Evolutionary conservation across 129 eudicot species (phyloP).

Genomic region (Artemisia tridentata): DNA sequence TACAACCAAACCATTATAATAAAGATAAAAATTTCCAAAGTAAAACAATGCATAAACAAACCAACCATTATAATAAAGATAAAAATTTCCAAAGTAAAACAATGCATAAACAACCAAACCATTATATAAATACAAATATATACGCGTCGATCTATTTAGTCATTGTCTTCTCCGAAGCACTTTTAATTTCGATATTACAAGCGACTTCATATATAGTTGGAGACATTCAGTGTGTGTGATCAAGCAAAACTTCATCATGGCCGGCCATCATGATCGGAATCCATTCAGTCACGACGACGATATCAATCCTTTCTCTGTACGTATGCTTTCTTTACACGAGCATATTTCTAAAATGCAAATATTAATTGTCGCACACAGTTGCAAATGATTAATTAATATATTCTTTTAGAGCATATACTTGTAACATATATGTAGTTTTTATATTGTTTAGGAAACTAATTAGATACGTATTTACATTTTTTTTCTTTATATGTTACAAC

Average conservation of each 20-base stretch:
- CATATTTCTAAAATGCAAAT: background rate
- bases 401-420: too few relatives aligned
- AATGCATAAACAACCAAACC: conserved; percentile 16
- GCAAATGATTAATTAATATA: too few relatives aligned
- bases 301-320: conserved; percentile 34
- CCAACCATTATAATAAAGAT: background rate
- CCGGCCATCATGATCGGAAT: conserved; percentile 26
- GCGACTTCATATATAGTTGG: background rate
- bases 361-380: too few relatives aligned
- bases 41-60: conserved; percentile 24
- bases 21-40: background rate
- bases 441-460: too few relatives aligned
- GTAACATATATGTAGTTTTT: too few relatives aligned
- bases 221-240: conserved; percentile 4
- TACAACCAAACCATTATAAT: background rate
- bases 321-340: background rate
- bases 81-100: conserved; percentile 10
- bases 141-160: background rate
- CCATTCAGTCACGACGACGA: conserved; percentile 30
- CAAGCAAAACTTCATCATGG: conserved; percentile 18
- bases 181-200: too few relatives aligned
- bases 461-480: too few relatives aligned
- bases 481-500: too few relatives aligned
- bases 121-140: background rate
- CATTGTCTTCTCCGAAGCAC: background rate